These are phyloP conservation scores for Calophaca sinica DNA, from an alignment of 306 rosid genomes.

Conservation along the genomic window DNA sequence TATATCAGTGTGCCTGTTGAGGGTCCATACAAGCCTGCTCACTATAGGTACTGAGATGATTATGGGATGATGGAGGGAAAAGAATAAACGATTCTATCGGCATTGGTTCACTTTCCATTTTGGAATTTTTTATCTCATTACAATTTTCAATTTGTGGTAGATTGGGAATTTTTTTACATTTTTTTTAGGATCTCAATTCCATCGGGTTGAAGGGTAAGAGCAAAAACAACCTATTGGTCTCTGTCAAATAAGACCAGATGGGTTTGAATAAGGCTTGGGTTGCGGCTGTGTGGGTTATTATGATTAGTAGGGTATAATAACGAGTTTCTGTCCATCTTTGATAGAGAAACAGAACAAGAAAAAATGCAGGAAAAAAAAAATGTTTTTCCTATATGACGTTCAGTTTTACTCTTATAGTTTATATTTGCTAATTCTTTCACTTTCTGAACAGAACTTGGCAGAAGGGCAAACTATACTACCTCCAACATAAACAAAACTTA, in stretches of 20 bases:
- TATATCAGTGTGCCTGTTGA: constrained; percentile 86
- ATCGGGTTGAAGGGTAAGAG: constrained; percentile 44
- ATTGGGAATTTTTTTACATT: constrained; percentile 39
- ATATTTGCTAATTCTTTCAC: constrained; percentile 2
- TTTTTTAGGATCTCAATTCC: constrained; percentile 42
- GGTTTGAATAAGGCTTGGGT: constrained; percentile 58
- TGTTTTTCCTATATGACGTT: not conserved
- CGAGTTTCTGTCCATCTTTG: constrained; percentile 32
- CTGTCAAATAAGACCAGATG: constrained; percentile 49
- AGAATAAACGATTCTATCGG: not conserved
- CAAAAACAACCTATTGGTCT: constrained; percentile 45
- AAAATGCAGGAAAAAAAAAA: not conserved
- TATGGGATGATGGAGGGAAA: constrained; percentile 6
- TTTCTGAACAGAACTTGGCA: not conserved
- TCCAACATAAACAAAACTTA: not conserved
- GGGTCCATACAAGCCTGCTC: constrained; percentile 97
- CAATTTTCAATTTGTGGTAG: constrained; percentile 34
- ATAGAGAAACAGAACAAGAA: not conserved
- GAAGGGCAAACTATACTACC: not conserved
- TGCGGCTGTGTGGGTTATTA: constrained; percentile 45
- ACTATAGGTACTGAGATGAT: constrained; percentile 79
- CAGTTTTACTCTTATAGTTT: constrained; percentile 17
- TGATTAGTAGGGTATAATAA: constrained; percentile 15
- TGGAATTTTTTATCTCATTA: constrained; percentile 21
- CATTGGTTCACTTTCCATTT: not conserved